Percentiles rank a stretch among this genome's conserved stretches.
These are phyloP conservation scores for Phytophthora brassicae DNA, from an alignment of 352 stramenopile genomes.

Conservation along the genomic window DNA sequence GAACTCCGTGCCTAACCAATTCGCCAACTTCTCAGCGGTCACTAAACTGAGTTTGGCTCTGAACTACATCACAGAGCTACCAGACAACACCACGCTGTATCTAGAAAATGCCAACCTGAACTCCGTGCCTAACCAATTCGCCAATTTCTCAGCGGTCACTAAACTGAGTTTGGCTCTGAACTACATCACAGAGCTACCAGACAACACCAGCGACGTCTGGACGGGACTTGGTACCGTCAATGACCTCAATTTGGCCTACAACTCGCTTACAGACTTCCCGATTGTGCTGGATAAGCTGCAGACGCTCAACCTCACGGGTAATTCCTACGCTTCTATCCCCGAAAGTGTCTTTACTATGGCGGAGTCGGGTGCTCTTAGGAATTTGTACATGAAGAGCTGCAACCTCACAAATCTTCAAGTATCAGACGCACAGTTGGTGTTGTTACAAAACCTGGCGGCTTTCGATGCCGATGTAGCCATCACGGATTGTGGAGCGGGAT, in stretches of 20 bases:
- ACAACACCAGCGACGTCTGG: constrained; percentile 34
- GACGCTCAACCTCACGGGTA: constrained; percentile 49
- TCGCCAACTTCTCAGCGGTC: constrained; percentile 35
- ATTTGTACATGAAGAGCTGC: constrained; percentile 46
- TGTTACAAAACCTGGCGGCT: constrained; percentile 42
- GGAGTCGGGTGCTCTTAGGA: constrained; percentile 38
- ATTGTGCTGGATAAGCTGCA: constrained; percentile 34
- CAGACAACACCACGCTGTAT: constrained; percentile 40
- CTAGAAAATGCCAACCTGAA: constrained; percentile 56
- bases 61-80: constrained; percentile 55
- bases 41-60: constrained; percentile 42
- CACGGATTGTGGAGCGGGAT: constrained; percentile 36
- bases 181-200: constrained; percentile 46
- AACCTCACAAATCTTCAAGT: constrained; percentile 66
- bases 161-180: constrained; percentile 52
- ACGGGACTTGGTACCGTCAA: constrained; percentile 35
- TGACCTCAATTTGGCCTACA: constrained; percentile 41
- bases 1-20: constrained; percentile 36
- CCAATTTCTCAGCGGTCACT: constrained; percentile 31
- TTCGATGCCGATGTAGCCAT: constrained; percentile 53
- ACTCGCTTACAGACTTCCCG: constrained; percentile 47
- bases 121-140: constrained; percentile 36
- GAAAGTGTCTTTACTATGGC: constrained; percentile 47
- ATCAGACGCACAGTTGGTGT: constrained; percentile 32
- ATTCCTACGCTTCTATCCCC: constrained; percentile 48